phyloP scores from a whole-genome alignment of 2,329 filamentous ascomycete species.

The Ophiostoma ips region DNA sequence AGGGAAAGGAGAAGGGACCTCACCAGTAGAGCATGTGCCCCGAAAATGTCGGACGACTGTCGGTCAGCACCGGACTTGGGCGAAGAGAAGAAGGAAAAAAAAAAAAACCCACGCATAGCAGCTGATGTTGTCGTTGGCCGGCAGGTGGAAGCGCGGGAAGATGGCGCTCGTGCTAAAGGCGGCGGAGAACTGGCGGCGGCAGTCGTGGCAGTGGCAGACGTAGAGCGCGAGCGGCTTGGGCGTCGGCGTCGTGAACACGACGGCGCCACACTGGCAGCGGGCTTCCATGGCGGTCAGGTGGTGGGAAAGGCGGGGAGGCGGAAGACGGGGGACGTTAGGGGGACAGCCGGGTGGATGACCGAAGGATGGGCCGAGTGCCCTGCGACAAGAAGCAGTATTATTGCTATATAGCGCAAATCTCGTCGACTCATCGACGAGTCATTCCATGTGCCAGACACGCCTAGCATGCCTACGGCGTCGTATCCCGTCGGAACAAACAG shows the following conservation, averaged over 20 bases:
- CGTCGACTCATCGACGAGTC: slow-evolving; percentile 3
- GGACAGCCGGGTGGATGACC: no score
- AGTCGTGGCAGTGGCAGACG: slow-evolving; percentile 16
- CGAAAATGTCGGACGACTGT: slow-evolving; percentile 40
- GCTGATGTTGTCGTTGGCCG: slow-evolving; percentile 32
- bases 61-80: not conserved
- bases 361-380: no score
- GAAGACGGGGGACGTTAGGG: no score
- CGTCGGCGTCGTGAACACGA: slow-evolving; percentile 14
- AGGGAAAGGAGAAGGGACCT: no score
- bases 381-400: not conserved
- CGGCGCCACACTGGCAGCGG: slow-evolving; percentile 14
- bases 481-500: no score
- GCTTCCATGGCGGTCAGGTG: slow-evolving; percentile 13
- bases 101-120: slow-evolving; percentile 25
- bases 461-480: no score
- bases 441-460: not conserved
- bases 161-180: slow-evolving; percentile 58
- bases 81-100: no score
- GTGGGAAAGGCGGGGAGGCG: no score
- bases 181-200: slow-evolving; percentile 14
- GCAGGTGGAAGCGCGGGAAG: slow-evolving; percentile 51
- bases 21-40: slow-evolving; percentile 41
- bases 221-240: slow-evolving; percentile 14
- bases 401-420: not conserved